Conservation (phyloP, 1,284 basidiomycete genomes). For the Blastosporella zonata region DNA sequence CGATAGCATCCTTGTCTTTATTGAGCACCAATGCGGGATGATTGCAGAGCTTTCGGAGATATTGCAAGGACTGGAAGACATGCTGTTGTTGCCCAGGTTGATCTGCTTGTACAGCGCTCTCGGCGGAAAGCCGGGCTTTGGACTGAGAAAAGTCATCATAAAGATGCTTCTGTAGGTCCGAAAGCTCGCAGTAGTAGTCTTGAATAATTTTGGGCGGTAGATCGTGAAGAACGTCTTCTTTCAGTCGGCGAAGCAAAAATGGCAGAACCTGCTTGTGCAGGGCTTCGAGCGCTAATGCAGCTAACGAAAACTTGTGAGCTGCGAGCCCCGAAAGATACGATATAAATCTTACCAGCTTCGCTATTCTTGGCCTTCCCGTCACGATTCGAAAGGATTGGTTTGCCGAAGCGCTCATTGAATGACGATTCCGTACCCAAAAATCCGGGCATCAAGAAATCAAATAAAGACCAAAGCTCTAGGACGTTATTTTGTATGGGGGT, state of each 20-base stretch:
- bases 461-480: conserved; percentile 96
- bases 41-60: conserved; percentile 96
- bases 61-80: conserved; percentile 95
- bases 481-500: conserved; percentile 99
- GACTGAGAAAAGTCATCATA: conserved; percentile 94
- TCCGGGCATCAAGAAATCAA: conserved; percentile 99
- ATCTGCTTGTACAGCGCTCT: conserved; percentile 57
- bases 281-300: conserved; percentile 90
- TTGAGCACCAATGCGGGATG: conserved; percentile 91
- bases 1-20: conserved; percentile 59
- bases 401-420: conserved; percentile 96
- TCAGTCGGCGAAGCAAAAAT: conserved; percentile 93
- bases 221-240: conserved; percentile 96
- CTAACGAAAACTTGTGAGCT: conserved; percentile 35
- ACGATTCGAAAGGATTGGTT: conserved; percentile 92
- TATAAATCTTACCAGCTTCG: conserved; percentile 74
- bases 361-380: conserved; percentile 95
- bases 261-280: conserved; percentile 99
- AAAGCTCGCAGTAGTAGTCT: conserved; percentile 98
- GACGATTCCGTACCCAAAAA: conserved; percentile 94
- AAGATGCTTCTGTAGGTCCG: conserved; percentile 87
- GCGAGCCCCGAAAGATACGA: neutral
- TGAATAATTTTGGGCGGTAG: conserved; percentile 99
- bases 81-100: conserved; percentile 65
- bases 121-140: conserved; percentile 63